Conservation (phyloP, 257 asterid genomes). For the Nicotiana paniculata region DNA sequence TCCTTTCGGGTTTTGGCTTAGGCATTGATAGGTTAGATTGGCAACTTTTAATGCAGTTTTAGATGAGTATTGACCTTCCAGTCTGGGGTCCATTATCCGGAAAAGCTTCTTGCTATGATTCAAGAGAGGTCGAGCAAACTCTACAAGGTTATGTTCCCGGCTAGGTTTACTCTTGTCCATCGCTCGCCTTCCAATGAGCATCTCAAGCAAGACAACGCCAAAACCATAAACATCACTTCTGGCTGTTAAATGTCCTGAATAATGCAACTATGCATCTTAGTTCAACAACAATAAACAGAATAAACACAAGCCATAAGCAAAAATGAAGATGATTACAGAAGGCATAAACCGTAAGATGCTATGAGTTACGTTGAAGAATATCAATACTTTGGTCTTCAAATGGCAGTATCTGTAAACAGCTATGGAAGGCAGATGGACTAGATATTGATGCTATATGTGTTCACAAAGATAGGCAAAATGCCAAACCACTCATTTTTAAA, state of each 20-base stretch:
- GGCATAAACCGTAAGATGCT: not conserved
- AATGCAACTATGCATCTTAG: not conserved
- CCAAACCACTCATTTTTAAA: not conserved
- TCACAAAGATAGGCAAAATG: not conserved
- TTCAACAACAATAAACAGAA: not conserved
- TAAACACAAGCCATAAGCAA: not conserved
- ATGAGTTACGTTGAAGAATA: not conserved
- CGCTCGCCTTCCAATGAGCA: constrained; percentile 83
- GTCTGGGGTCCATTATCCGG: constrained; percentile 75
- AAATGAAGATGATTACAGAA: not conserved
- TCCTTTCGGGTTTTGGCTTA: constrained; percentile 88
- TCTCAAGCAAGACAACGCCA: constrained; percentile 89
- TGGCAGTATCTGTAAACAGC: not conserved
- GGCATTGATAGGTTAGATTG: constrained; percentile 75
- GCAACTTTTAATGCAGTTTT: constrained; percentile 69
- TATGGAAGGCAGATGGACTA: not conserved
- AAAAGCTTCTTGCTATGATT: constrained; percentile 64
- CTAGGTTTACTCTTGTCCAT: constrained; percentile 93
- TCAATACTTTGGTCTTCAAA: not conserved
- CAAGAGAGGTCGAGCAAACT: constrained; percentile 87
- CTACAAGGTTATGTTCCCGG: constrained; percentile 87
- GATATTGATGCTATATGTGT: not conserved
- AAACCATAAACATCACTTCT: constrained; percentile 88
- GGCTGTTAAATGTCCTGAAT: constrained; percentile 80
- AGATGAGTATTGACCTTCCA: constrained; percentile 81